A percentile compares a stretch with the other conserved stretches of the same genome.
phyloP scores from a whole-genome alignment of 345 rosid species.

The Clausena lansium region DNA sequence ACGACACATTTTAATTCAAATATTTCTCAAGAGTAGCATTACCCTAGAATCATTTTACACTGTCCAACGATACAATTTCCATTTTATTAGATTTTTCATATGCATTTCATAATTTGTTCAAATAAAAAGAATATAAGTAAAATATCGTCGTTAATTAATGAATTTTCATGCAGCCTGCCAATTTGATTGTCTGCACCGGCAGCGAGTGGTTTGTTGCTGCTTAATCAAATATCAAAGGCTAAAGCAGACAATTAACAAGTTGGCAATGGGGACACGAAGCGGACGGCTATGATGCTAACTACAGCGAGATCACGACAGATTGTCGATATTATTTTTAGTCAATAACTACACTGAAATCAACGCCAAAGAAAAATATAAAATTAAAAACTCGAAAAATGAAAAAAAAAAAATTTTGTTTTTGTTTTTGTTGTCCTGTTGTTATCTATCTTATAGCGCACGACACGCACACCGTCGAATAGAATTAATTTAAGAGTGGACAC shows the following conservation, averaged over 20 bases:
- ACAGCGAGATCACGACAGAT: constrained; percentile 30
- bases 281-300: constrained; percentile 26
- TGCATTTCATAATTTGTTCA: no score
- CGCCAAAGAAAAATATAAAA: constrained; percentile 18
- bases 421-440: background rate
- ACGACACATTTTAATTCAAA: no score
- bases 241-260: background rate
- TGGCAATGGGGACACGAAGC: background rate
- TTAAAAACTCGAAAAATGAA: background rate
- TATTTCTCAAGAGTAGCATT: no score
- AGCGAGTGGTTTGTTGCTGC: background rate
- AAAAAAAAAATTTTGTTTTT: background rate
- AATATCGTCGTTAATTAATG: background rate
- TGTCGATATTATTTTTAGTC: constrained; percentile 26
- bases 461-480: constrained; percentile 14
- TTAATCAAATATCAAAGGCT: background rate
- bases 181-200: background rate
- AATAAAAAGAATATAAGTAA: no score
- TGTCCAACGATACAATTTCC: no score
- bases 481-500: constrained; percentile 17
- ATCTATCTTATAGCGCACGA: constrained; percentile 20
- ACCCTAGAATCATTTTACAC: no score
- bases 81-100: no score
- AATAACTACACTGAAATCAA: constrained; percentile 44
- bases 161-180: background rate